These are phyloP conservation scores for Lipomyces sp. DNA, from an alignment of 805 yeast species.

Conservation along the genomic window DNA sequence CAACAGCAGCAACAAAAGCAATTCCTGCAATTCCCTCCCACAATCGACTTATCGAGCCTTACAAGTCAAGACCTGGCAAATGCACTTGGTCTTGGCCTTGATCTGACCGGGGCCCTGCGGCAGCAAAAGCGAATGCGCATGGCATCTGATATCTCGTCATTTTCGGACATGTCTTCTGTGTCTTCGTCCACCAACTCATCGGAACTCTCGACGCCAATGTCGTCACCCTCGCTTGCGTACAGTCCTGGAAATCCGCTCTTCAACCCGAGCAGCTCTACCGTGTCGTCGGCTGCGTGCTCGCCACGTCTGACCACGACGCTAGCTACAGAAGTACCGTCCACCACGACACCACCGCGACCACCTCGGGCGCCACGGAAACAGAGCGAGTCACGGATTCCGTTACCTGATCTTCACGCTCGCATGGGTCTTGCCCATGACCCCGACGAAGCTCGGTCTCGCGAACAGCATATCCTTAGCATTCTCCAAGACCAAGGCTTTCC, in stretches of 20 bases:
- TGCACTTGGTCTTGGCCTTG: background rate
- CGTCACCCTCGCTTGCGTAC: conserved; percentile 32
- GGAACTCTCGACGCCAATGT: conserved; percentile 34
- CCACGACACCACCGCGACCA: conserved; percentile 14
- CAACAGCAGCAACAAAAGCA: conserved; percentile 19
- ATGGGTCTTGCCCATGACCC: conserved; percentile 49
- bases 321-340: conserved; percentile 3
- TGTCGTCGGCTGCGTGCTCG: conserved; percentile 5
- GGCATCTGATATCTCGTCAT: conserved; percentile 14
- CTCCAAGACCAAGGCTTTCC: conserved; percentile 64
- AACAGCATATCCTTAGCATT: conserved; percentile 47
- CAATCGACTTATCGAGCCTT: conserved; percentile 7
- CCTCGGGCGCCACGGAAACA: conserved; percentile 41
- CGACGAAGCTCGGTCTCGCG: conserved; percentile 46
- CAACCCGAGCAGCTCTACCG: conserved; percentile 12
- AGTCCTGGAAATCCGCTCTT: conserved; percentile 14
- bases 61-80: conserved; percentile 12
- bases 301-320: conserved; percentile 7
- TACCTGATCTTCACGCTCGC: conserved; percentile 46
- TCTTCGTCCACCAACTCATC: conserved; percentile 25
- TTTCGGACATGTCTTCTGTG: conserved; percentile 21
- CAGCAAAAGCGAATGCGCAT: conserved; percentile 22
- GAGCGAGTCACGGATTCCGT: conserved; percentile 47
- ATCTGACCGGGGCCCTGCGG: background rate
- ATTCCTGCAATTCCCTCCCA: background rate